Conservation (phyloP, 441 rosid genomes). For the Syzygium malaccense region DNA sequence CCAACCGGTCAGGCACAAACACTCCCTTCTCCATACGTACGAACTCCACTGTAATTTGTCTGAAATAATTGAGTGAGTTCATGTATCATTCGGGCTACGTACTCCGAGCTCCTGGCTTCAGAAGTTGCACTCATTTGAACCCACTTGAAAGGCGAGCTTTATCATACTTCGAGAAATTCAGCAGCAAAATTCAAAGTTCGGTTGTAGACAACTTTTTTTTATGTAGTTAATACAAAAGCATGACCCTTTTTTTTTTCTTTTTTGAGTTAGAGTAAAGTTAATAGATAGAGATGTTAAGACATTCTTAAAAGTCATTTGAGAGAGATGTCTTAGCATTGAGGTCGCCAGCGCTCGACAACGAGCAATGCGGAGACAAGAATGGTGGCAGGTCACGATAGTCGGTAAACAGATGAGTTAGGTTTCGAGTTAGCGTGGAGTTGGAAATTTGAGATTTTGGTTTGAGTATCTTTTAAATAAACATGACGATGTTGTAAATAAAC, state of each 20-base stretch:
- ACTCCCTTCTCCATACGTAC: too few relatives aligned
- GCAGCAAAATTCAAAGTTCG: conserved; percentile 13
- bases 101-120: too few relatives aligned
- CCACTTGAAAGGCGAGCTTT: neutral
- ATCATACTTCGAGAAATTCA: neutral
- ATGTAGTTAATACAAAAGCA: neutral
- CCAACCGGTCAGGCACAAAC: too few relatives aligned
- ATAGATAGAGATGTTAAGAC: neutral
- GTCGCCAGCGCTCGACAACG: neutral
- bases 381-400: neutral
- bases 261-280: neutral
- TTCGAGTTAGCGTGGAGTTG: neutral
- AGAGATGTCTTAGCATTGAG: neutral
- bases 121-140: too few relatives aligned
- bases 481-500: neutral
- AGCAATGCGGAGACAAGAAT: neutral
- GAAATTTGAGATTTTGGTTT: neutral
- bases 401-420: neutral
- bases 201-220: too few relatives aligned
- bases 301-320: neutral
- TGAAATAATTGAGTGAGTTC: too few relatives aligned
- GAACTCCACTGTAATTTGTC: too few relatives aligned
- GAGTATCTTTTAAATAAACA: too few relatives aligned
- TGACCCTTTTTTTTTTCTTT: too few relatives aligned
- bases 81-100: too few relatives aligned